Evolutionary conservation across 257 asterid genomes (phyloP), one percentile per base, ranked within the genome.

Genomic region (Nemophila menziesii): DNA sequence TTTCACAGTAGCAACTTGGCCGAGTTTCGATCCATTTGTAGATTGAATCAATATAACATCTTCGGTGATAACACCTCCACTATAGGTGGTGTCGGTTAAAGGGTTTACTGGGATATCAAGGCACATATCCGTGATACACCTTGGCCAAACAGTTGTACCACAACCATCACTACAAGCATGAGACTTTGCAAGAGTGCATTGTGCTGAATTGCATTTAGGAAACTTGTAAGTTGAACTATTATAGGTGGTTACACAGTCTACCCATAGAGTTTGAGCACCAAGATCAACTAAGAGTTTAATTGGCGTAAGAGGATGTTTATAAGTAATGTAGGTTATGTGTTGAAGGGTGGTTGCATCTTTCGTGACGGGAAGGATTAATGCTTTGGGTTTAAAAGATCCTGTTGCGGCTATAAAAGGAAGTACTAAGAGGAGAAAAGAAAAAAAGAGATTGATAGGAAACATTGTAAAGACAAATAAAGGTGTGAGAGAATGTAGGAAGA

Each of bases 281-380:
- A 53, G 34, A 43, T 53, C 43, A 26, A 53, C 22, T 17, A 21
- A 1, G 16, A 53, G 51, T 29, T 53, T 43, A 1, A 34, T 20
- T 24, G 49, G 43, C 16, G 19, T 8, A 29, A 26, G 26, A 43
- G 51, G 58, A 27, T 23, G 27, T 27, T 37, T 43, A 26, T 42
- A 37, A 0, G 41, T 20, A 24, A 53, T 33, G 41, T n/a, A 19
- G 24, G 49, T 53, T 5, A 29, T 33, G 43, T 53, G 33, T 43
- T 42, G 58, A 11, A 42, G 33, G 9, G 58, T 53, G 12, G 51
- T 10, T 42, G 33, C 5, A 8, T 53, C 58, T 53, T 53, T n/a
- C 5, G 38, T 42, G 16, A 44, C 49, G 1, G 49, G 44, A 29
- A 53, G 29, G 51, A 8, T 11, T 3, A 48, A 2, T 3, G 43